These are phyloP conservation scores for Amylocarpus encephaloides DNA, from an alignment of 2,329 filamentous ascomycete species.

Conservation along the genomic window DNA sequence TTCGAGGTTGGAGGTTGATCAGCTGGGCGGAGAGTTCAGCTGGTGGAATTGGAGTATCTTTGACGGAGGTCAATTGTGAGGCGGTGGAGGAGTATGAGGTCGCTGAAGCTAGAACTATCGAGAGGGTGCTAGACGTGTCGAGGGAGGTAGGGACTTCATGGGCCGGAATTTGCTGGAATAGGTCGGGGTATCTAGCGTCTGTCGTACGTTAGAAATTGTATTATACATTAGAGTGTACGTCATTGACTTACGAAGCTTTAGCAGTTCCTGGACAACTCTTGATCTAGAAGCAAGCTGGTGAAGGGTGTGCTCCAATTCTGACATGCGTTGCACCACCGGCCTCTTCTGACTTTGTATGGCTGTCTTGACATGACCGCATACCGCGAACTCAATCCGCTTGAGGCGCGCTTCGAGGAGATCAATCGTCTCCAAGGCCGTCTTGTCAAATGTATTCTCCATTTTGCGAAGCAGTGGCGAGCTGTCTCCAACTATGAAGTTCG, in stretches of 20 bases:
- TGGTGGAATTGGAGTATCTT: conserved; percentile 29
- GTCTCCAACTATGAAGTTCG: no score
- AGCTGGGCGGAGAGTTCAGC: conserved; percentile 28
- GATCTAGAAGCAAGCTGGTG: conserved; percentile 23
- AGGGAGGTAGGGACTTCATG: conserved; percentile 25
- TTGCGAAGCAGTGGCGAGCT: background rate
- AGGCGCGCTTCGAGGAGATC: conserved; percentile 29
- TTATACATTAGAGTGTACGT: background rate
- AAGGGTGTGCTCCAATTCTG: conserved; percentile 20
- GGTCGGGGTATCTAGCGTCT: conserved; percentile 31
- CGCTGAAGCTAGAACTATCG: conserved; percentile 30
- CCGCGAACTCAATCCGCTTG: conserved; percentile 27
- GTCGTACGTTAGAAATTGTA: conserved; percentile 10
- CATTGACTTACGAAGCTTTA: conserved; percentile 26
- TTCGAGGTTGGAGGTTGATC: conserved; percentile 29
- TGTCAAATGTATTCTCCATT: conserved; percentile 29
- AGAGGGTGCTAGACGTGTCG: conserved; percentile 23
- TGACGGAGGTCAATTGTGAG: conserved; percentile 30
- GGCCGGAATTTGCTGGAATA: conserved; percentile 28
- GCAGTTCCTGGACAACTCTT: conserved; percentile 28
- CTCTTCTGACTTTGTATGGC: conserved; percentile 2
- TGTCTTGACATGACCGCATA: conserved; percentile 20
- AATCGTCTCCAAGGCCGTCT: conserved; percentile 29
- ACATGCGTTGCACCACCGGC: conserved; percentile 15
- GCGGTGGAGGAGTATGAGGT: conserved; percentile 30